phyloP scores from a whole-genome alignment of 352 stramenopile species.

The Bremia lactucae region DNA sequence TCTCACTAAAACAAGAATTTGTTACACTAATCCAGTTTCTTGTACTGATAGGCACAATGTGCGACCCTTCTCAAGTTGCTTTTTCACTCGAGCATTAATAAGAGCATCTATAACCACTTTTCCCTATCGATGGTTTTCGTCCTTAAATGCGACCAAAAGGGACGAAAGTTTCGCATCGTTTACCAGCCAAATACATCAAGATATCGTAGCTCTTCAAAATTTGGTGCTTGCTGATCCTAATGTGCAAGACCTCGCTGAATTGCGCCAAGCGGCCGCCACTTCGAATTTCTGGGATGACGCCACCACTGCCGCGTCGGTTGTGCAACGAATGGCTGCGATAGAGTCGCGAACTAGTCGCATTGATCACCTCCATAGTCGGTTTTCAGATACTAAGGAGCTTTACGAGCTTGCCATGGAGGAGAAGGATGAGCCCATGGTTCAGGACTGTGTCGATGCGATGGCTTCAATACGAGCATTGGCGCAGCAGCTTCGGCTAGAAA shows the following conservation, averaged over 20 bases:
- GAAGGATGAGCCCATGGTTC: conserved; percentile 33
- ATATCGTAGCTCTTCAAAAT: conserved; percentile 42
- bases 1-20: too few species aligned
- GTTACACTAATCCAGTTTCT: too few species aligned
- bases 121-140: conserved; percentile 11
- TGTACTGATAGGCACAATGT: conserved; percentile 1
- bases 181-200: conserved; percentile 23
- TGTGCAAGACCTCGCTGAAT: conserved; percentile 25
- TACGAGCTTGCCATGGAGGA: conserved; percentile 54
- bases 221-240: conserved; percentile 29
- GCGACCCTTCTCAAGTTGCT: not conserved
- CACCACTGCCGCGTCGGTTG: conserved; percentile 32
- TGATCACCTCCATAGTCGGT: conserved; percentile 27
- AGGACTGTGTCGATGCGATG: conserved; percentile 42
- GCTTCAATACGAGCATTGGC: conserved; percentile 22
- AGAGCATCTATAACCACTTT: not conserved
- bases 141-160: conserved; percentile 3
- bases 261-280: conserved; percentile 33
- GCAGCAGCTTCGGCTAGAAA: conserved; percentile 46
- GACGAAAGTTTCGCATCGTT: conserved; percentile 35
- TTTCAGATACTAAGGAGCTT: conserved; percentile 57
- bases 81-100: conserved; percentile 3
- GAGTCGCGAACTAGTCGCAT: conserved; percentile 36
- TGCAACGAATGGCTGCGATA: conserved; percentile 50
- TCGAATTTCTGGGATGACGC: conserved; percentile 56